Evolutionary conservation across 352 stramenopile genomes (phyloP).

Genomic region (Pythium phragmitis): DNA sequence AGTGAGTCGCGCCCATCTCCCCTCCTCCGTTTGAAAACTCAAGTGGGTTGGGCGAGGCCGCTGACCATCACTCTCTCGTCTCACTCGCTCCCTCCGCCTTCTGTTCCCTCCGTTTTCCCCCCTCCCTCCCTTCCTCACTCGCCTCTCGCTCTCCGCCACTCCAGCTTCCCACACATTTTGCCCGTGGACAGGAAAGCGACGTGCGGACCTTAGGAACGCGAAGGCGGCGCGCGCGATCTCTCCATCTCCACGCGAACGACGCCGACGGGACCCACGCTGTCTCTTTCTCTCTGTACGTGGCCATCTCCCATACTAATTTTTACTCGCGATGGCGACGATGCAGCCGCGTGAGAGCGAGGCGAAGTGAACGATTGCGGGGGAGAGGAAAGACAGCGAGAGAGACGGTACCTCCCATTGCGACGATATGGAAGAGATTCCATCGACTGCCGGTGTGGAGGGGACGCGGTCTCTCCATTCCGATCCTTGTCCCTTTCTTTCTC

Average conservation of each 20-base stretch:
- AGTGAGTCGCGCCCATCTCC: neutral
- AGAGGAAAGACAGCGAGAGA: no score
- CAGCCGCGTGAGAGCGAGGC: neutral
- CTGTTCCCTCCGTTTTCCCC: slow-evolving; percentile 15
- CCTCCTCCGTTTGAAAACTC: slow-evolving; percentile 39
- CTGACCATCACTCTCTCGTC: slow-evolving; percentile 29
- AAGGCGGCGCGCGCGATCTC: slow-evolving; percentile 2
- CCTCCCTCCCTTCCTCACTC: slow-evolving; percentile 26
- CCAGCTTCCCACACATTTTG: slow-evolving; percentile 18
- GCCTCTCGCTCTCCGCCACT: slow-evolving; percentile 12
- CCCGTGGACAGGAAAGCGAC: neutral
- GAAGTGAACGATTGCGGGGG: neutral
- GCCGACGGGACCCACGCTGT: neutral
- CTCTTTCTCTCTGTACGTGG: neutral
- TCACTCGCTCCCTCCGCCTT: slow-evolving; percentile 13
- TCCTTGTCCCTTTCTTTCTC: neutral
- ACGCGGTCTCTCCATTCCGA: no score
- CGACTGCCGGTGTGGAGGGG: no score
- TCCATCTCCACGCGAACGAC: slow-evolving; percentile 2
- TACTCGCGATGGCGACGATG: neutral
- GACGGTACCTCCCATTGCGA: no score
- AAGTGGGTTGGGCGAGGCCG: slow-evolving; percentile 29
- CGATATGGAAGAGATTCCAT: no score
- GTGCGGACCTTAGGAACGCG: neutral
- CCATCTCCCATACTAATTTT: neutral